phyloP scores from a whole-genome alignment of 2,329 filamentous ascomycete species.

The Alternaria consortialis region DNA sequence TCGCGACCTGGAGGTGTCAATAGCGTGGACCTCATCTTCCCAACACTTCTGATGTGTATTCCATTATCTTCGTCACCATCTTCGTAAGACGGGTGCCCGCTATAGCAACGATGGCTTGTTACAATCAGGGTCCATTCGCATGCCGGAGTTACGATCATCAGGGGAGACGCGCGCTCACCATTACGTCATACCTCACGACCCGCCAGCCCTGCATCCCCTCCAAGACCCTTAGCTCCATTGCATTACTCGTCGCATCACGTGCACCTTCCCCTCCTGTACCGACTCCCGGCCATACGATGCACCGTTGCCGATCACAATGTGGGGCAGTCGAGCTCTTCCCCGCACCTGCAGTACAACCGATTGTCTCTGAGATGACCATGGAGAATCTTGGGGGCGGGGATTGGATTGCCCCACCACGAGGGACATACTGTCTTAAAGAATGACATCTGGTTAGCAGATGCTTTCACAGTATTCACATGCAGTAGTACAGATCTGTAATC shows the following conservation, averaged over 20 bases:
- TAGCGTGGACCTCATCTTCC: not conserved
- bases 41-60: conserved; percentile 1
- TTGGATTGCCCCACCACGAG: conserved; percentile 29
- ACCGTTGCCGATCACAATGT: conserved; percentile 22
- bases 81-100: conserved; percentile 5
- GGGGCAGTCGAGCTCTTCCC: conserved; percentile 27
- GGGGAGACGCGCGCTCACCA: not conserved
- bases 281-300: conserved; percentile 14
- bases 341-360: conserved; percentile 19
- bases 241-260: conserved; percentile 19
- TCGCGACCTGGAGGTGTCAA: conserved; percentile 6
- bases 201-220: not conserved
- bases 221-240: conserved; percentile 2
- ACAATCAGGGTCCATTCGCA: not conserved
- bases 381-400: conserved; percentile 20
- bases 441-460: conserved; percentile 11
- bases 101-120: not conserved
- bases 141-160: not conserved
- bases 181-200: conserved; percentile 7
- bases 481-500: conserved; percentile 7
- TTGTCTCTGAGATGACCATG: conserved; percentile 12
- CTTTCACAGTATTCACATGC: conserved; percentile 11
- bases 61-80: conserved; percentile 6
- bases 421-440: conserved; percentile 7
- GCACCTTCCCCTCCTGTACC: not conserved